Evolutionary conservation across 2,329 filamentous ascomycete species (phyloP).

Genomic region (Fusarium napiforme): DNA sequence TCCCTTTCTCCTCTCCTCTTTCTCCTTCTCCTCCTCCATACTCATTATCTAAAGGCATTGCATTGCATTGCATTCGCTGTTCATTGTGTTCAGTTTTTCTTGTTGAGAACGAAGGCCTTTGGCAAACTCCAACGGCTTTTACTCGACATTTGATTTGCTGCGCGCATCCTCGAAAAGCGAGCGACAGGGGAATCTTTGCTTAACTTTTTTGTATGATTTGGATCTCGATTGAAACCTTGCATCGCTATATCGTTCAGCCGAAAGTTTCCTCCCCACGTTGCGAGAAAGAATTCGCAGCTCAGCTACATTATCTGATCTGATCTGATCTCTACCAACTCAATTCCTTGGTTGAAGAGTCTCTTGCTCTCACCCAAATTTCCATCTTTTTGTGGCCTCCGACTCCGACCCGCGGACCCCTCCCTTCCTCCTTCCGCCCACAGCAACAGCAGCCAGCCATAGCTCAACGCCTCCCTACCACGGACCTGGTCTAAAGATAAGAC

Average conservation of each 20-base stretch:
- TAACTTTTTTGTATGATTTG: slow-evolving; percentile 5
- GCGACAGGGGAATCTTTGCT: slow-evolving; percentile 11
- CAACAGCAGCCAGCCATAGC: slow-evolving; percentile 21
- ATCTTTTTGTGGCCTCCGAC: slow-evolving; percentile 31
- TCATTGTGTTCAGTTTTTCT: slow-evolving; percentile 5
- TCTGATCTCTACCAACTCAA: neutral
- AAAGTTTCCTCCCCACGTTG: neutral
- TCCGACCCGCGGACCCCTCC: slow-evolving; percentile 34
- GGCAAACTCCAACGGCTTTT: slow-evolving; percentile 6
- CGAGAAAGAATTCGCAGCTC: neutral
- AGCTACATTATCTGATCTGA: neutral
- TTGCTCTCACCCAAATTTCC: slow-evolving; percentile 5
- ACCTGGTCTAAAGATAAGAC: neutral
- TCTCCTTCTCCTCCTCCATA: slow-evolving; percentile 1
- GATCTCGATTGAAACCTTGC: slow-evolving; percentile 22
- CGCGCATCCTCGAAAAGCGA: slow-evolving; percentile 4
- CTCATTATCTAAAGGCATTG: neutral
- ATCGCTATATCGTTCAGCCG: slow-evolving; percentile 19
- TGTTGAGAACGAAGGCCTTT: slow-evolving; percentile 4
- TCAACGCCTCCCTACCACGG: slow-evolving; percentile 11
- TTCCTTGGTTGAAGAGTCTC: slow-evolving; percentile 1
- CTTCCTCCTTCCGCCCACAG: slow-evolving; percentile 16
- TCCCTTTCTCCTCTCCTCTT: slow-evolving; percentile 4
- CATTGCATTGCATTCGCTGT: slow-evolving; percentile 2
- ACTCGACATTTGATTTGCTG: neutral